Base-by-base conservation (phyloP, 2,329 filamentous ascomycete species). In the Xylariaceae sp. region DNA sequence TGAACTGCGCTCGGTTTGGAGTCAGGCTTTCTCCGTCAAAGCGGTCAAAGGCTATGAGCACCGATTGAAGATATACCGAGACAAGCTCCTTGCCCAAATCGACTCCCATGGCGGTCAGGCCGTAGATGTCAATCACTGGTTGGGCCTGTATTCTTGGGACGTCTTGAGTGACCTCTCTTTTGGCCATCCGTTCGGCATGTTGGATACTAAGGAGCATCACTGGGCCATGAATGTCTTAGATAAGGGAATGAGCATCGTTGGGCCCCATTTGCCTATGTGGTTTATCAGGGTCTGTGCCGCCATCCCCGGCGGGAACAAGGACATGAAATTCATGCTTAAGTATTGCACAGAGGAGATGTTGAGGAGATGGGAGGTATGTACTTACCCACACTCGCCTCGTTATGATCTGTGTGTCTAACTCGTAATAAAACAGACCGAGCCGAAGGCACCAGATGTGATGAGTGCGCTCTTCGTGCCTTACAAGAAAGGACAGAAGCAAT, bases 101-200 rank as follows among this genome's bases (percentile, higher is more conserved):
- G 44, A 47, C 11, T 27, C 42, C 10, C 45, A 47, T 2, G 44
- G 14, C 5, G 51, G 39, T 11, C 11, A 15, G 2, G 10, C 48
- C 2, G 39, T 58, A 2, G 45, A 65, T 30, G 45, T 53, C 2
- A 52, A 59, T 11, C 35, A 42, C 10, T 61, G 57, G 58, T 57
- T 59, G 6, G 56, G 52, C 12, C 49, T 54, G 17, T 63, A 56
- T 30, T 51, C 42, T 2, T 64, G 61, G 38, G 62, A 64, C 36
- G 55, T 62, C 1, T 62, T 64, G 62, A 62, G 62, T 5, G 62
- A 66, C 18, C 55, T 67, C 15, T 63, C 62, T 7, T 66, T 66
- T 40, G 62, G 58, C 11, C 44, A 53, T 5, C 54, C 58, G 30
- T 67, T 67, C 39, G 51, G 53, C 7, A 64, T 66, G 58, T 58